Base-by-base conservation (phyloP, 2,329 filamentous ascomycete genomes). In the Exophiala dermatitidis region DNA sequence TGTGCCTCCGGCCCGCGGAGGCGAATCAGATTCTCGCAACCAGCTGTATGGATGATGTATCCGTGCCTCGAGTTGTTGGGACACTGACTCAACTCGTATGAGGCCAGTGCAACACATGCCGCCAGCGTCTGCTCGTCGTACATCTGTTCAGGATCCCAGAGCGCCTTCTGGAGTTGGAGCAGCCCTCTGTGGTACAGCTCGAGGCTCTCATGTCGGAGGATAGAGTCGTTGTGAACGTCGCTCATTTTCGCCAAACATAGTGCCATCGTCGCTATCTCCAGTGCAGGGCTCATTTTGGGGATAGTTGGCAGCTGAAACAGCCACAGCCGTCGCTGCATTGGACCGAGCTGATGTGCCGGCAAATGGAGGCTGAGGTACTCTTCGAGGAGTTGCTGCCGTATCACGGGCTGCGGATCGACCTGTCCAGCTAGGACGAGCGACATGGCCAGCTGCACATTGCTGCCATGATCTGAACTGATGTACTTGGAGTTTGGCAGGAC, bases 31-130 rank as follows among this genome's bases (percentile, higher is more conserved):
- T 60, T 65, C n/a, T 64, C 48, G 45, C 66, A 64, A 7, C 69
- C 69, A 8, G 62, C 59, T 19, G 64, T 63, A 44, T 71, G 69
- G 31, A 60, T 65, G 5, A 65, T 53, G 59, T 67, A 69, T 2
- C 62, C 69, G 2, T 60, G 48, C 6, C 60, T 53, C n/a, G 60
- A 65, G 9, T 60, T 49, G 34, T 57, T 60, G 0, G 69, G 69
- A 54, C 69, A 72, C 58, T 71, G 68, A 32, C 65, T 56, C 6
- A 67, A 52, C 49, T 68, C 67, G 44, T 71, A 72, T 45, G 68
- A 60, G 19, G 63, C 60, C 2, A 71, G 52, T 5, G 65, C 61
- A 58, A 71, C 60, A 46, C 68, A 71, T 3, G 68, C 65, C 8
- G 66, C 67, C 7, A 71, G 59, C 0, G 67, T 71, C 29, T 67